Conservation (phyloP, 352 stramenopile genomes). For the Pythium chondricola region DNA sequence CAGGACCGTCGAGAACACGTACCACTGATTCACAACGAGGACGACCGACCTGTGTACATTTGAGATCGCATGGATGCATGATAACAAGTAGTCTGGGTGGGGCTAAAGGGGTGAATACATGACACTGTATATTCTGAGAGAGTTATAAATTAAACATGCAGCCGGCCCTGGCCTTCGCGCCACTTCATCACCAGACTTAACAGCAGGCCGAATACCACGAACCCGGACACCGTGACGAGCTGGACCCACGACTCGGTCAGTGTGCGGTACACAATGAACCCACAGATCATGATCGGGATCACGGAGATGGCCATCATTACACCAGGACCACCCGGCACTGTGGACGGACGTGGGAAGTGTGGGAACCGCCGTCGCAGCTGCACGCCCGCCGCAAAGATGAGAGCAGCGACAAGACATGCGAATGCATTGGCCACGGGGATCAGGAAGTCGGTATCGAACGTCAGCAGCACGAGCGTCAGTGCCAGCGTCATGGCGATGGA, state of each 20-base stretch:
- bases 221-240: constrained; percentile 1
- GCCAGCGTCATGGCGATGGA: constrained; percentile 16
- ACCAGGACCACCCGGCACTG: constrained; percentile 18
- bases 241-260: background rate
- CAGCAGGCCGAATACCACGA: constrained; percentile 1
- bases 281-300: constrained; percentile 4
- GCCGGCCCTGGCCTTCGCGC: background rate
- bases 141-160: background rate
- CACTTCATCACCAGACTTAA: constrained; percentile 4
- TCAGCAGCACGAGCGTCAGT: constrained; percentile 21
- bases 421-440: constrained; percentile 83
- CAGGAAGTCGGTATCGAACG: constrained; percentile 41
- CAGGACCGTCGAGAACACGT: too few relatives aligned
- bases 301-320: constrained; percentile 14
- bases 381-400: constrained; percentile 83
- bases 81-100: too few relatives aligned
- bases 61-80: too few relatives aligned
- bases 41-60: too few relatives aligned
- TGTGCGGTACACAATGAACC: background rate
- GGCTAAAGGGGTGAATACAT: background rate
- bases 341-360: constrained; percentile 37
- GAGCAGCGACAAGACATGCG: constrained; percentile 57
- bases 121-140: background rate
- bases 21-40: too few relatives aligned
- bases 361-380: constrained; percentile 58